Conservation (phyloP, 2,329 filamentous ascomycete genomes). For the Pseudogymnoascus sp. region DNA sequence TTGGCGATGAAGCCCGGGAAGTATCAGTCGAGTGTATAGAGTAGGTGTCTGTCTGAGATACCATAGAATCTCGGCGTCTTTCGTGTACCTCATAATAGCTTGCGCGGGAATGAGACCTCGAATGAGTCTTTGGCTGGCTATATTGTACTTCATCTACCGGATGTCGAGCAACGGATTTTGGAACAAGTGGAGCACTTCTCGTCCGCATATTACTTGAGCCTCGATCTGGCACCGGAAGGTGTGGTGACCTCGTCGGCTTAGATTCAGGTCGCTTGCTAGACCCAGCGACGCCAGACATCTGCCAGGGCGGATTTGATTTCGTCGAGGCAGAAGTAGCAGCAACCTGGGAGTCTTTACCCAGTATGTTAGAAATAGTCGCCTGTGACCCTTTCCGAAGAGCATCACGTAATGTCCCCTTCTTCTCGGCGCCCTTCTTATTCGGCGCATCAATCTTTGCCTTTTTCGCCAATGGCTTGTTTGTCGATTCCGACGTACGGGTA, state of each 20-base stretch:
- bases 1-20: slow-evolving; percentile 38
- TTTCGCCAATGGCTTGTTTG: slow-evolving; percentile 24
- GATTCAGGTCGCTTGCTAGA: slow-evolving; percentile 16
- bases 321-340: slow-evolving; percentile 8
- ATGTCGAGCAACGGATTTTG: slow-evolving; percentile 13
- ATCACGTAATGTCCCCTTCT: slow-evolving; percentile 38
- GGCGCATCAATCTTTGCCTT: slow-evolving; percentile 23
- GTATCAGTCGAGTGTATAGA: slow-evolving; percentile 41
- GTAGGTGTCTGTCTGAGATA: slow-evolving; percentile 48
- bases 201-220: slow-evolving; percentile 26
- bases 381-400: slow-evolving; percentile 43
- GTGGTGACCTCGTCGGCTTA: slow-evolving; percentile 20
- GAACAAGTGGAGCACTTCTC: slow-evolving; percentile 28
- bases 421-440: slow-evolving; percentile 32
- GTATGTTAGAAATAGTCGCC: slow-evolving; percentile 40
- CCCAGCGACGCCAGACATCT: neutral
- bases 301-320: slow-evolving; percentile 15
- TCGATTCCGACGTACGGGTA: slow-evolving; percentile 19
- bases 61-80: slow-evolving; percentile 42
- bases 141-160: slow-evolving; percentile 32
- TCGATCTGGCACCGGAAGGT: slow-evolving; percentile 26
- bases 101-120: slow-evolving; percentile 36
- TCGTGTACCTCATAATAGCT: slow-evolving; percentile 45
- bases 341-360: slow-evolving; percentile 38
- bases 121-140: slow-evolving; percentile 19